Conservation (phyloP, 306 rosid species). For the Datisca glomerata region DNA sequence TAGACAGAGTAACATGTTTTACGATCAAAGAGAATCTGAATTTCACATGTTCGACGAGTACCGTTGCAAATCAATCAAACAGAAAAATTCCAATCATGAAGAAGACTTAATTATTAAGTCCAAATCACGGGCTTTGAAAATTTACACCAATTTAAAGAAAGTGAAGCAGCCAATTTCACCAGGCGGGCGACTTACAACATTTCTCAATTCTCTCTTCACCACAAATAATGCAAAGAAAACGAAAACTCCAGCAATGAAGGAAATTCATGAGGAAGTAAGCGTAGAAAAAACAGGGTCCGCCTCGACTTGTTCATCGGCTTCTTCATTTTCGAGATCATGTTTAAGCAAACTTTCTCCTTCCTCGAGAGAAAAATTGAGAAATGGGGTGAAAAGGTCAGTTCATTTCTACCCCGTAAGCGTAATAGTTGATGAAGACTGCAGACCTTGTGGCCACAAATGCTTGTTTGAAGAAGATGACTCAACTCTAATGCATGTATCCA, state of each 20-base stretch:
- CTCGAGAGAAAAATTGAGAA: slow-evolving; percentile 30
- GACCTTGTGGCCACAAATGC: slow-evolving; percentile 48
- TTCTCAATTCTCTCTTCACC: slow-evolving; percentile 53
- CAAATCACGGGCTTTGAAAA: slow-evolving; percentile 56
- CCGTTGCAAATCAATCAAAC: slow-evolving; percentile 8
- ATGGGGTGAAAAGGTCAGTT: slow-evolving; percentile 55
- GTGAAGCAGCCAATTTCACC: slow-evolving; percentile 93
- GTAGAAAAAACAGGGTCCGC: slow-evolving; percentile 19
- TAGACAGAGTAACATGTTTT: slow-evolving; percentile 17
- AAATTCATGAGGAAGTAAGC: too few relatives aligned
- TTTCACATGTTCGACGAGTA: slow-evolving; percentile 18
- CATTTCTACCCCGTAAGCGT: slow-evolving; percentile 68
- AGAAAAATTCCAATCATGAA: neutral
- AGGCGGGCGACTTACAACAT: slow-evolving; percentile 47
- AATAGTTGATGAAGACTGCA: slow-evolving; percentile 54
- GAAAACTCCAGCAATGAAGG: slow-evolving; percentile 18
- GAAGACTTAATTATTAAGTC: slow-evolving; percentile 26
- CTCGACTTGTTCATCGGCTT: slow-evolving; percentile 58
- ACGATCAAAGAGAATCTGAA: slow-evolving; percentile 10
- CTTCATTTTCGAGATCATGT: slow-evolving; percentile 78
- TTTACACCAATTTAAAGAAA: slow-evolving; percentile 64
- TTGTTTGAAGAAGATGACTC: slow-evolving; percentile 32
- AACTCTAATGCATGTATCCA: slow-evolving; percentile 20
- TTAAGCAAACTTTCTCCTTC: slow-evolving; percentile 60
- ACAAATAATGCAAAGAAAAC: slow-evolving; percentile 24